phyloP scores from a whole-genome alignment of 345 rosid genomes.

The Viola odorata region DNA sequence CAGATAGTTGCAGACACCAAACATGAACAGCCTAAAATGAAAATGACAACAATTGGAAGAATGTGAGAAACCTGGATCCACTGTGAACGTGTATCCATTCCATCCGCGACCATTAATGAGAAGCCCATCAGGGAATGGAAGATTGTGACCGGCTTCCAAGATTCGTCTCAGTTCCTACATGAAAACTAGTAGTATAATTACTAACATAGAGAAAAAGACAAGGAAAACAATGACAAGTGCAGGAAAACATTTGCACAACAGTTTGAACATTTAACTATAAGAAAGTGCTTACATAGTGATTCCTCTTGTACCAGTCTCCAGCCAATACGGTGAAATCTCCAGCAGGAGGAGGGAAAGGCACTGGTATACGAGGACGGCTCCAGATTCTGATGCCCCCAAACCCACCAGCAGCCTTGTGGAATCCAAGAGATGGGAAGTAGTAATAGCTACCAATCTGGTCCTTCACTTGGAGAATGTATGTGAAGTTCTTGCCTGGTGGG shows the following conservation, averaged over 20 bases:
- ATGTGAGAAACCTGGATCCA: slow-evolving; percentile 19
- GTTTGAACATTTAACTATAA: too few relatives aligned
- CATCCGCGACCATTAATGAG: slow-evolving; percentile 33
- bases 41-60: neutral
- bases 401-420: slow-evolving; percentile 82
- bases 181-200: neutral
- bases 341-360: slow-evolving; percentile 69
- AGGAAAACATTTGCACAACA: neutral
- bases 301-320: slow-evolving; percentile 72
- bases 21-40: neutral
- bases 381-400: slow-evolving; percentile 59
- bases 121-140: slow-evolving; percentile 30
- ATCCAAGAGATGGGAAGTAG: slow-evolving; percentile 71
- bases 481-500: slow-evolving; percentile 67
- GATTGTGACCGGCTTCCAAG: slow-evolving; percentile 24
- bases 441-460: slow-evolving; percentile 85
- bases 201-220: neutral
- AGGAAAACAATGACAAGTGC: neutral
- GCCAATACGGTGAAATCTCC: slow-evolving; percentile 62
- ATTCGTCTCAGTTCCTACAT: slow-evolving; percentile 19
- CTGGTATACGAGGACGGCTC: slow-evolving; percentile 65
- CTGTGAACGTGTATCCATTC: slow-evolving; percentile 33
- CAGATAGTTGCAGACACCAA: neutral
- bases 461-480: slow-evolving; percentile 65
- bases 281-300: slow-evolving; percentile 47